Conservation (phyloP, 2,329 filamentous ascomycete genomes). For the Penicillium sp. region DNA sequence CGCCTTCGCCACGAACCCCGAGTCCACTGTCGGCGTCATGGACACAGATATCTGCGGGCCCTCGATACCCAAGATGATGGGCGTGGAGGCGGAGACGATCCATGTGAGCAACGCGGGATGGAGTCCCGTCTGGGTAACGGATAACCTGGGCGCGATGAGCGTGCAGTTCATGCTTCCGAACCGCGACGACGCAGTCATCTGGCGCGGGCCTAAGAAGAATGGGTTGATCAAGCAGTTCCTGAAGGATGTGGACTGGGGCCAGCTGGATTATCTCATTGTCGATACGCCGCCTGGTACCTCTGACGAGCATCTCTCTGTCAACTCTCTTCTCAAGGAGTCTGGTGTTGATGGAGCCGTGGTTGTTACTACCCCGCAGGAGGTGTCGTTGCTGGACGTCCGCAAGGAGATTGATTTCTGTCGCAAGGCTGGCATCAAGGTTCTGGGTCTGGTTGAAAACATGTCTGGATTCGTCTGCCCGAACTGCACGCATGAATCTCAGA, state of each 20-base stretch:
- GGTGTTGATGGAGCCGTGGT: slow-evolving; percentile 92
- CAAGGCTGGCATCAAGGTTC: slow-evolving; percentile 83
- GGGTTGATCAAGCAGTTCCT: slow-evolving; percentile 96
- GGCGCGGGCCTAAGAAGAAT: slow-evolving; percentile 98
- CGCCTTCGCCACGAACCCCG: slow-evolving; percentile 78
- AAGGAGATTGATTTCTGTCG: slow-evolving; percentile 98
- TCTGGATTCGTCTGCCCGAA: slow-evolving; percentile 93
- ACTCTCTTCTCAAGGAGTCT: slow-evolving; percentile 83
- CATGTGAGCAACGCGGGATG: slow-evolving; percentile 86
- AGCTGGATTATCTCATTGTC: slow-evolving; percentile 87
- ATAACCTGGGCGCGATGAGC: slow-evolving; percentile 94
- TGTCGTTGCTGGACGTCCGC: slow-evolving; percentile 83
- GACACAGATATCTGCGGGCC: slow-evolving; percentile 98
- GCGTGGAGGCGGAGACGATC: slow-evolving; percentile 88
- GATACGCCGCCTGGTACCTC: slow-evolving; percentile 94
- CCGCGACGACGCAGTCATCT: slow-evolving; percentile 92
- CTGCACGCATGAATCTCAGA: slow-evolving; percentile 75
- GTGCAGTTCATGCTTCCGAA: slow-evolving; percentile 98
- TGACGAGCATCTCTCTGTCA: slow-evolving; percentile 93
- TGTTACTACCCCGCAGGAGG: slow-evolving; percentile 93
- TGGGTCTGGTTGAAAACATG: slow-evolving; percentile 98
- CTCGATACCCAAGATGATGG: slow-evolving; percentile 98
- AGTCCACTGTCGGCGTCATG: slow-evolving; percentile 86
- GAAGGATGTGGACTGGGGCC: slow-evolving; percentile 97
- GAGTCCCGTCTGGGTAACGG: slow-evolving; percentile 92